phyloP scores from a whole-genome alignment of 1,139 yeast genomes.

The Geotrichum aggregatum region DNA sequence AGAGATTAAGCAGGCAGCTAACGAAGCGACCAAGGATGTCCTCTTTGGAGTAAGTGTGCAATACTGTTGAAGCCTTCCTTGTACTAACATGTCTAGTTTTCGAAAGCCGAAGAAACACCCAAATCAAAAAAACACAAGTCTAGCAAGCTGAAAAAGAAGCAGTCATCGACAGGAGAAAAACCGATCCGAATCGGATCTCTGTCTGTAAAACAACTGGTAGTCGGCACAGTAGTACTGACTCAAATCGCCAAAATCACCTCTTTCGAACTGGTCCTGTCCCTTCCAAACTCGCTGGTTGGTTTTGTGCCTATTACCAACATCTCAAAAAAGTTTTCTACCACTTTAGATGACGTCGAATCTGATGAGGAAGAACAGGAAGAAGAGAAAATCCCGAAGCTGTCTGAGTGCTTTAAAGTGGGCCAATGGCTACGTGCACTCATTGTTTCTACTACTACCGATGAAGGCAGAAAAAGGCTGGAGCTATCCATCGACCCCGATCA shows the following conservation, averaged over 20 bases:
- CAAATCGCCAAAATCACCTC: constrained; percentile 60
- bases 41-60: constrained; percentile 52
- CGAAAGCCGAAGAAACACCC: constrained; percentile 14
- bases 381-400: constrained; percentile 50
- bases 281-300: constrained; percentile 83
- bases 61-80: not conserved
- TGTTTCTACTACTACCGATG: constrained; percentile 37
- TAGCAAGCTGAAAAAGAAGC: constrained; percentile 22
- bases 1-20: constrained; percentile 88
- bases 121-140: constrained; percentile 20
- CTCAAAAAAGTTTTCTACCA: constrained; percentile 56
- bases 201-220: constrained; percentile 54
- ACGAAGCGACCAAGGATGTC: constrained; percentile 87
- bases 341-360: constrained; percentile 50
- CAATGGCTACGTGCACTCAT: constrained; percentile 85
- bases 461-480: constrained; percentile 56
- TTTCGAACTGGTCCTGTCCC: constrained; percentile 60
- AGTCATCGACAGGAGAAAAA: constrained; percentile 28
- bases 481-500: constrained; percentile 70
- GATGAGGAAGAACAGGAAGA: constrained; percentile 36
- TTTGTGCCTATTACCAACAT: constrained; percentile 72
- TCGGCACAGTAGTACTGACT: constrained; percentile 74
- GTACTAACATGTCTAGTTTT: not conserved
- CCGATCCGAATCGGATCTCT: constrained; percentile 54
- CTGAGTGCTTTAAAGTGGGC: constrained; percentile 56